A percentile compares a stretch with the other conserved stretches of the same genome.
These are phyloP conservation scores for Xylaria intraflava DNA, from an alignment of 495 filamentous ascomycete species.

Conservation along the genomic window DNA sequence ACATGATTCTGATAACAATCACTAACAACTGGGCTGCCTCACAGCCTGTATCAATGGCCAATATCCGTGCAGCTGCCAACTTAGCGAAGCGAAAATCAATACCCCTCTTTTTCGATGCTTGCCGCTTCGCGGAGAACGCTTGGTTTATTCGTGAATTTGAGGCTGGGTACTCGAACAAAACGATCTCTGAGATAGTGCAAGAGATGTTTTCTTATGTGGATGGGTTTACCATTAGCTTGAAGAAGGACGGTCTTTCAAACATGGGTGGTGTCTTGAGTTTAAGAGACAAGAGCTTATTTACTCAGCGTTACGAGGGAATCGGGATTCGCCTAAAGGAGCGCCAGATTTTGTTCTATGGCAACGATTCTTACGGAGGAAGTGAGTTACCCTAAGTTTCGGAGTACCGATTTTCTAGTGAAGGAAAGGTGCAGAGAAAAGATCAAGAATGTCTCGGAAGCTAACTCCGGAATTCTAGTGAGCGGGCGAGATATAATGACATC, in stretches of 20 bases:
- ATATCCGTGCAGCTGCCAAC: slow-evolving; percentile 1
- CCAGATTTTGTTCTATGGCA: slow-evolving; percentile 10
- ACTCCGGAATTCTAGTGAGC: slow-evolving; percentile 1
- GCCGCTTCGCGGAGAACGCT: slow-evolving; percentile 9
- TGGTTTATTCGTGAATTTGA: slow-evolving; percentile 3
- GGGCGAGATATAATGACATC: slow-evolving; percentile 6
- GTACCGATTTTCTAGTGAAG: background rate
- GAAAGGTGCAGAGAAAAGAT: background rate
- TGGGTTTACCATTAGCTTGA: slow-evolving; percentile 6
- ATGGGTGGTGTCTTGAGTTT: slow-evolving; percentile 10
- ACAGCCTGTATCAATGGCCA: slow-evolving; percentile 10
- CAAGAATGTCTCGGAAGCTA: background rate
- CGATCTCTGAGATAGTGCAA: slow-evolving; percentile 3
- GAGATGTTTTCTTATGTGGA: slow-evolving; percentile 11
- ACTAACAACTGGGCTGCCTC: slow-evolving; percentile 11
- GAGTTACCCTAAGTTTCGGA: background rate
- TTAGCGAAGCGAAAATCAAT: background rate
- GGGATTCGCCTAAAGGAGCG: slow-evolving; percentile 2
- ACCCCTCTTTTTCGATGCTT: slow-evolving; percentile 11
- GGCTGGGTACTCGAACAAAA: background rate
- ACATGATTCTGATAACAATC: slow-evolving; percentile 7
- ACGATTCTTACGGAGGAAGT: slow-evolving; percentile 13
- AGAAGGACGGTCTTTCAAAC: slow-evolving; percentile 10
- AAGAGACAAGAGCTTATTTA: background rate
- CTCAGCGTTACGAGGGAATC: slow-evolving; percentile 6